Evolutionary conservation across 495 filamentous ascomycete species (phyloP), one percentile per base, ranked within the genome.

Genomic region (Podospora australis): DNA sequence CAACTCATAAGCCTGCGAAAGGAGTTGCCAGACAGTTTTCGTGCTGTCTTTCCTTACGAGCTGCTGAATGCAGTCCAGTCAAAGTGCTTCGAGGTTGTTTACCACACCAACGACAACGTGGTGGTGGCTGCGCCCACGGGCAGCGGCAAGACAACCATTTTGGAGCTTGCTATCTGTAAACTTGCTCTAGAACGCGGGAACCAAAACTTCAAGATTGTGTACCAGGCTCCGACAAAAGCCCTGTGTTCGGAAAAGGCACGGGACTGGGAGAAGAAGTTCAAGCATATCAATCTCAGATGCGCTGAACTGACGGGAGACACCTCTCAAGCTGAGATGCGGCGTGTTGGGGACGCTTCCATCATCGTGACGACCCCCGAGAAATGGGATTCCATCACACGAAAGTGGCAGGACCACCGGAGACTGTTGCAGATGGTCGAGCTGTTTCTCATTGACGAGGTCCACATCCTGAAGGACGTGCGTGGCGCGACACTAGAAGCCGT

Each of bases 301-400:
- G 84, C 84, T 7, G 90, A 96, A 62, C 71, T 97, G 47, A 98
- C 92, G 1, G 92, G 92, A 10, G 92, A 98, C 64, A 95, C 91
- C 0, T 87, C 90, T 38, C 71, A 80, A 46, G 66, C 70, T 1
- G 84, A 95, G 55, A 71, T 95, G 49, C 73, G 71, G 36, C 80
- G 75, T 49, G 86, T 96, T 10, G 84, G 89, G 44, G 81, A 70
- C 55, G 91, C 90, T 28, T 85, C 83, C 43, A 89, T 98, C 48
- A 95, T 98, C 49, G 83, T 98, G 41, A 97, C 92, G 0, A 98
- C 92, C 0, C 92, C 92, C 1, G 92, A 98, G 65, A 98, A 98
- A 63, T 98, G 92, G 92, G 92, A 98, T 65, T 95, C 88, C 49
- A 86, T 98, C 65, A 98, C 92, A 1, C 78, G 92, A 24, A 92